Conservation (phyloP, 371 early-diverging fungal genomes). For the Mucor indicus region DNA sequence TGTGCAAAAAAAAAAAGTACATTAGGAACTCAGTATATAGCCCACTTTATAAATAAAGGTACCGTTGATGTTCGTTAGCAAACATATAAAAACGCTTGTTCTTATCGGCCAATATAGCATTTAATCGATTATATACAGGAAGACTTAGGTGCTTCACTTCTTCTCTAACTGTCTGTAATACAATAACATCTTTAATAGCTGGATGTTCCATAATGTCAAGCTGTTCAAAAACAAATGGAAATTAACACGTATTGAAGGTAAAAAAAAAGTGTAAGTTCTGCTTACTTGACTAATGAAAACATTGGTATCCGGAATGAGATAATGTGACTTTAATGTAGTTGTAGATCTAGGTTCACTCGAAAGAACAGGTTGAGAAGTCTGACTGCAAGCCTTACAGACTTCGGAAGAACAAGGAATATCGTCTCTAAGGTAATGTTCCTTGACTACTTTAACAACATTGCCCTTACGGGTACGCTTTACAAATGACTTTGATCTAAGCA, state of each 20-base stretch:
- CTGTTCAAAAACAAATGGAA: conserved; percentile 40
- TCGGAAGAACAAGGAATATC: conserved; percentile 85
- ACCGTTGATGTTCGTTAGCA: conserved; percentile 91
- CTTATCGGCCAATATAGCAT: conserved; percentile 66
- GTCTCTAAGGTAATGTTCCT: conserved; percentile 95
- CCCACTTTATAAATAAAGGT: not conserved
- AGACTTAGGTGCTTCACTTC: conserved; percentile 82
- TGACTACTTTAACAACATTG: conserved; percentile 89
- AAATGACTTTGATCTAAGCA: conserved; percentile 64
- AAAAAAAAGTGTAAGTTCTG: not conserved
- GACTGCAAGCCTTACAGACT: conserved; percentile 57
- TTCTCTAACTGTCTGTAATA: conserved; percentile 91
- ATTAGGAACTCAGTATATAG: too few relatives aligned
- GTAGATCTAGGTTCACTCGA: conserved; percentile 48
- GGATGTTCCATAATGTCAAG: conserved; percentile 92
- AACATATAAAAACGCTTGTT: conserved; percentile 83
- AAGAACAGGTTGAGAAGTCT: conserved; percentile 38
- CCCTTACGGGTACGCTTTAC: conserved; percentile 85
- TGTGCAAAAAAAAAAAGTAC: conserved; percentile 15
- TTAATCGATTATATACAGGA: conserved; percentile 78
- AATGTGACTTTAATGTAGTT: conserved; percentile 60
- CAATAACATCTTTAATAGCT: conserved; percentile 83
- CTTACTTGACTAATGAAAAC: conserved; percentile 88
- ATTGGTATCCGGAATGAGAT: conserved; percentile 93
- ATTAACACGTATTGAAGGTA: not conserved